Evolutionary conservation across 768 basidiomycete species (phyloP).

Genomic region (Mycena maculata): DNA sequence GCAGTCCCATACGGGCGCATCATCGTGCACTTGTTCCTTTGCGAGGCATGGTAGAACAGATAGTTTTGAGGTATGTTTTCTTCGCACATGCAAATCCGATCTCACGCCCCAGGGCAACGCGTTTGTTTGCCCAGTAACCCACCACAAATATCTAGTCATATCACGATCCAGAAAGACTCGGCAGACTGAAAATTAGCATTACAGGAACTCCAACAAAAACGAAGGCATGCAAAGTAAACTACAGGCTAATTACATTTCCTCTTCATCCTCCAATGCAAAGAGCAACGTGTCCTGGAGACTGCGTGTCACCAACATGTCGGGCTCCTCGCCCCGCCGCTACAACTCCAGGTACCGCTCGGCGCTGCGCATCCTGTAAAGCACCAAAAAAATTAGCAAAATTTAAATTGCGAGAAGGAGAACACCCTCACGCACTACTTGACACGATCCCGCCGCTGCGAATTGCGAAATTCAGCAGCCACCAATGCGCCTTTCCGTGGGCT

Average conservation of each 20-base stretch:
- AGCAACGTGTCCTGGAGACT: neutral
- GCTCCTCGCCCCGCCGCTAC: slow-evolving; percentile 1
- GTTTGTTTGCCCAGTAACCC: no score
- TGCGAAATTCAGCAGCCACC: neutral
- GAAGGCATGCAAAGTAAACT: neutral
- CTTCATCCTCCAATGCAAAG: slow-evolving; percentile 10
- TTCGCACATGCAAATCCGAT: neutral
- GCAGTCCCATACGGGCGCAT: neutral
- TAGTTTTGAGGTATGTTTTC: neutral
- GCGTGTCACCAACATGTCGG: slow-evolving; percentile 4
- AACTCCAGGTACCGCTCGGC: neutral
- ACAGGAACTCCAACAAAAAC: neutral
- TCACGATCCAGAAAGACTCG: no score
- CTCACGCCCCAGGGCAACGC: no score
- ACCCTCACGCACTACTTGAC: slow-evolving; percentile 15
- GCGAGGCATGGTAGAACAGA: neutral
- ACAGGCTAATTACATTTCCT: neutral
- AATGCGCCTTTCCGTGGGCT: neutral
- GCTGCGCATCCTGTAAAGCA: neutral
- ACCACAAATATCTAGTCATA: no score
- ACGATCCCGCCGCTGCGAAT: slow-evolving; percentile 6
- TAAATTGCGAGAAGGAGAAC: no score
- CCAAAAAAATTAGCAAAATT: neutral
- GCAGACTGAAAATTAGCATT: no score
- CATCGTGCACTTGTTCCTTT: neutral